Evolutionary conservation across 2,329 filamentous ascomycete species (phyloP), one percentile per base, ranked within the genome.

Genomic region (Beauveria australis): DNA sequence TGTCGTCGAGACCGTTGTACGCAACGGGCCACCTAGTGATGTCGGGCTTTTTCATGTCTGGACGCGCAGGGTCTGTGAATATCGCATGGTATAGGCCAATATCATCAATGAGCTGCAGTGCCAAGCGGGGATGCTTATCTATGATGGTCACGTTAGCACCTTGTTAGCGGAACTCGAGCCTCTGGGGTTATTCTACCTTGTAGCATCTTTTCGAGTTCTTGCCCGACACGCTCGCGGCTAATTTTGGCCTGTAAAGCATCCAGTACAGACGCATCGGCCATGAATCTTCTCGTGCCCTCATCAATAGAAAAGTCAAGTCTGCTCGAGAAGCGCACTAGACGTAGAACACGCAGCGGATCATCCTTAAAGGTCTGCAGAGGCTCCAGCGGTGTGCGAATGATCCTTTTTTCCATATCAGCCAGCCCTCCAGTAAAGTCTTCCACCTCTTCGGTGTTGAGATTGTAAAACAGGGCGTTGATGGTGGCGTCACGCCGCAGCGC

Each of bases 391-490:
- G 94, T 97, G 59, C 89, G 83, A 65, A 99, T 92, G 54, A 92
- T 77, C 63, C 84, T 83, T 2, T 79, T 76, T 40, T 80, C 72
- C 84, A 97, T 85, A 69, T 97, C 93, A 8, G 81, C 70, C 41
- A 95, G 76, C 0, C 94, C 93, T 8, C 82, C 82, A 0, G 91
- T 95, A 63, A 95, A 89, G 71, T 99, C 94, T 72, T 97, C 93
- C 41, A 97, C 82, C 62, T 81, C 68, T 40, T 84, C 82, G 1
- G 88, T 91, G 68, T 92, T 86, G 44, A 99, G 77, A 67, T 97
- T 97, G 78, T 94, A 97, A 75, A 97, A 97, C 64, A 99, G 83
- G 26, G 94, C 91, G 71, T 99, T 99, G 63, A 97, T 86, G 0
- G 92, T 97, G 24, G 93, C 92, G 77, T 99, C 93, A 53, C 93